Conservation (phyloP, 139 green algal genomes). For the Pleodorina starrii region DNA sequence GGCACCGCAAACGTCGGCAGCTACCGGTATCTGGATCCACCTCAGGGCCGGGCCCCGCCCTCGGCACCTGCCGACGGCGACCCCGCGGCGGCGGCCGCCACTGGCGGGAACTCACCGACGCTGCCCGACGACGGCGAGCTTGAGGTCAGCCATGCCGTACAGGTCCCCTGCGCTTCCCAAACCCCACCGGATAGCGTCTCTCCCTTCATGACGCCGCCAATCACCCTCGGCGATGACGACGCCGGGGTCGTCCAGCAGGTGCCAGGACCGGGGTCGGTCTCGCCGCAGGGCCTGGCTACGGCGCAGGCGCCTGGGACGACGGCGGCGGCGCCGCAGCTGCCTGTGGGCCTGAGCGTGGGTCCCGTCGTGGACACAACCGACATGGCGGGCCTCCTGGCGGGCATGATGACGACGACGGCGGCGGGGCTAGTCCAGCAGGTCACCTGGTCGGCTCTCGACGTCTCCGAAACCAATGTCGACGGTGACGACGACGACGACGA, state of each 20-base stretch:
- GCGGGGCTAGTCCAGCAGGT: neutral
- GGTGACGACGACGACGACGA: neutral
- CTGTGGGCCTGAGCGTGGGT: neutral
- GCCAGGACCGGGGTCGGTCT: too few species aligned
- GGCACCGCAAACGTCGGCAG: too few species aligned
- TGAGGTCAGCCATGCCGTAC: too few species aligned
- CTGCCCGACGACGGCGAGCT: neutral
- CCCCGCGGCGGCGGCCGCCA: too few species aligned
- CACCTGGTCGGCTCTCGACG: constrained; percentile 4
- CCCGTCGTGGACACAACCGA: neutral
- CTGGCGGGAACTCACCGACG: neutral
- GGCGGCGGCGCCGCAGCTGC: too few species aligned
- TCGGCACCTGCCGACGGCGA: neutral
- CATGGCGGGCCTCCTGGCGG: constrained; percentile 3
- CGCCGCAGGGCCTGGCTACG: neutral
- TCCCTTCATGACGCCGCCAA: neutral
- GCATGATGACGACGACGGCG: neutral
- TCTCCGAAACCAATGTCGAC: too few species aligned
- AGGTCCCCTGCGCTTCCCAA: too few species aligned
- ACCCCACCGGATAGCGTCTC: neutral
- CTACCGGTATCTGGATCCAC: neutral
- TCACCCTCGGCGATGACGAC: neutral
- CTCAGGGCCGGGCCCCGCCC: too few species aligned
- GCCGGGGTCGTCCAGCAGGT: neutral
- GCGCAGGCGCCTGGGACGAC: too few species aligned